Conservation (phyloP, 768 basidiomycete species). For the Xanthoconium purpureum region DNA sequence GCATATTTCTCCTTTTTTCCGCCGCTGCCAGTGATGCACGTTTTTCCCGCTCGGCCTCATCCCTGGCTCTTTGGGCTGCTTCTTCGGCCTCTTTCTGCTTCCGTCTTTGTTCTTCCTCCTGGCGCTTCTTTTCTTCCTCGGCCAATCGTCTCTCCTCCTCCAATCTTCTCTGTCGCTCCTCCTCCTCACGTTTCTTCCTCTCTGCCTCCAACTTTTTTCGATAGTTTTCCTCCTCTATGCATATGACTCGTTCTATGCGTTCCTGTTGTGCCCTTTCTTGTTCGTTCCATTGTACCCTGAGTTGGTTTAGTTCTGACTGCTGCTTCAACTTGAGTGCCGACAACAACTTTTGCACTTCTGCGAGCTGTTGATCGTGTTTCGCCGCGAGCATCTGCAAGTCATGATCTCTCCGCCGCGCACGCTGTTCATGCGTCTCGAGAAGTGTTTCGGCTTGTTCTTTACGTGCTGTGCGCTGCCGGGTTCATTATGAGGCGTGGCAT, state of each 20-base stretch:
- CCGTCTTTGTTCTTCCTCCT: conserved; percentile 41
- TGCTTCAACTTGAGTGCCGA: conserved; percentile 41
- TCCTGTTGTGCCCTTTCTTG: conserved; percentile 47
- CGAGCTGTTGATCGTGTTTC: conserved; percentile 48
- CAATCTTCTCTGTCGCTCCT: conserved; percentile 45
- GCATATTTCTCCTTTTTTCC: conserved; percentile 36
- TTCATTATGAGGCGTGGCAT: not conserved
- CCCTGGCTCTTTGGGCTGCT: conserved; percentile 30
- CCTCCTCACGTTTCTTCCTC: conserved; percentile 46
- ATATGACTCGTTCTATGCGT: conserved; percentile 61
- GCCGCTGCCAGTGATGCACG: conserved; percentile 38
- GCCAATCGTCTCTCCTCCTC: conserved; percentile 45
- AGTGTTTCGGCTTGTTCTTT: conserved; percentile 26
- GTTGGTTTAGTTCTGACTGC: conserved; percentile 43
- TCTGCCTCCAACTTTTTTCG: conserved; percentile 54
- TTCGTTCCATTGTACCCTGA: conserved; percentile 45
- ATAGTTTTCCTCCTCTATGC: conserved; percentile 58
- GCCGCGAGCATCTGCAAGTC: conserved; percentile 34
- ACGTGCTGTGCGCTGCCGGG: conserved; percentile 38
- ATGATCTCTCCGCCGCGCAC: conserved; percentile 5
- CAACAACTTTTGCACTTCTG: conserved; percentile 49
- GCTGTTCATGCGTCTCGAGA: conserved; percentile 17
- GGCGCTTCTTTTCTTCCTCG: conserved; percentile 41
- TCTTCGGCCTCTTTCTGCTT: conserved; percentile 33
- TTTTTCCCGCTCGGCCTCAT: conserved; percentile 35